Conservation (phyloP, 2,329 filamentous ascomycete genomes). For the Aspergillus transmontanensis region DNA sequence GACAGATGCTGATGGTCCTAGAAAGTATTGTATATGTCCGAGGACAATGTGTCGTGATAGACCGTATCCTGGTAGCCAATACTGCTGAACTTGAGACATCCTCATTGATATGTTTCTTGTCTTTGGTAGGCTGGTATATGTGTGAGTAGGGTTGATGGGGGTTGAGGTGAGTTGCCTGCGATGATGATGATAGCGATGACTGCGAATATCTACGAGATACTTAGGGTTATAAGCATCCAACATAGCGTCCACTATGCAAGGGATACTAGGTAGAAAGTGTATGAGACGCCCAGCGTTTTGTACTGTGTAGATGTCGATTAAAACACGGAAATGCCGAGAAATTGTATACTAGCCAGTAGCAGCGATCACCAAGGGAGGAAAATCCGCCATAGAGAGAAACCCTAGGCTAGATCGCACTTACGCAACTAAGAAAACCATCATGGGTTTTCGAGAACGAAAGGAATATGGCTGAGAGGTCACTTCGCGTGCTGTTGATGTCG, state of each 20-base stretch:
- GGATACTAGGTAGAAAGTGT: constrained; percentile 3
- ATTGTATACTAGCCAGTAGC: constrained; percentile 1
- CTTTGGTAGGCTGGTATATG: not conserved
- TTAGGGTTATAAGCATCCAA: constrained; percentile 17
- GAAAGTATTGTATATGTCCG: constrained; percentile 51
- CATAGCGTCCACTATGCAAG: constrained; percentile 15
- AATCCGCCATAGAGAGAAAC: constrained; percentile 10
- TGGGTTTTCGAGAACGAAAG: constrained; percentile 13
- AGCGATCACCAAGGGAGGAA: constrained; percentile 9
- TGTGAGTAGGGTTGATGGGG: not conserved
- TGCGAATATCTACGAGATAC: constrained; percentile 9
- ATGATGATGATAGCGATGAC: constrained; percentile 6
- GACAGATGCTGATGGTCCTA: constrained; percentile 50
- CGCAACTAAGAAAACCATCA: constrained; percentile 11
- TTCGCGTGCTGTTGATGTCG: constrained; percentile 21
- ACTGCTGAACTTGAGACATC: constrained; percentile 46
- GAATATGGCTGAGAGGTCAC: constrained; percentile 11
- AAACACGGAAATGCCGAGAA: not conserved
- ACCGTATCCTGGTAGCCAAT: constrained; percentile 52
- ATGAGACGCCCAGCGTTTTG: not conserved
- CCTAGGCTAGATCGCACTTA: constrained; percentile 11
- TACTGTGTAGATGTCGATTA: not conserved
- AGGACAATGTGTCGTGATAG: constrained; percentile 54
- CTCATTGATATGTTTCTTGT: constrained; percentile 8
- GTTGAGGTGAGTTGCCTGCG: not conserved